Conservation (phyloP, 345 rosid genomes). For the Salix exigua region DNA sequence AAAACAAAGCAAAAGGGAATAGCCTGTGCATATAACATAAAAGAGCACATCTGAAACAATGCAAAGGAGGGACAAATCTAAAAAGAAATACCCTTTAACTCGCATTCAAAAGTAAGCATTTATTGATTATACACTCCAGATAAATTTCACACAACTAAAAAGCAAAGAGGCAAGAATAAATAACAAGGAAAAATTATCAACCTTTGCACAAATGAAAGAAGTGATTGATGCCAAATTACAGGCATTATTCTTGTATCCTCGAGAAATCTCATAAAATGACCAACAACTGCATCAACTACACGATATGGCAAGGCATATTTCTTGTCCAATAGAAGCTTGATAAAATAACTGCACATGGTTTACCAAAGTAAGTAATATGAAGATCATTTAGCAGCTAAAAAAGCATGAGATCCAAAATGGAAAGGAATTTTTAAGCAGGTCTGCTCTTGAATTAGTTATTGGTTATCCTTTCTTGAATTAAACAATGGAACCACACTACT, state of each 20-base stretch:
- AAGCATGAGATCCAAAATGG: neutral
- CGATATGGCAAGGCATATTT: slow-evolving; percentile 83
- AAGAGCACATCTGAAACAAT: neutral
- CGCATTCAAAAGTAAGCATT: neutral
- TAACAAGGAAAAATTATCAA: slow-evolving; percentile 18
- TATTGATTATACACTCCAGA: neutral
- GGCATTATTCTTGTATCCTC: slow-evolving; percentile 87
- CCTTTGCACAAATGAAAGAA: slow-evolving; percentile 90
- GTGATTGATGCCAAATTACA: slow-evolving; percentile 96
- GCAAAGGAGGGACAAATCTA: neutral
- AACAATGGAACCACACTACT: neutral
- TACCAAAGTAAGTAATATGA: neutral
- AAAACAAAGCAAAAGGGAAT: neutral
- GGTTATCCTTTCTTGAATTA: neutral
- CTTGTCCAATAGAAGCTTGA: slow-evolving; percentile 87
- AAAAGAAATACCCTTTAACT: neutral
- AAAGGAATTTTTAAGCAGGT: neutral
- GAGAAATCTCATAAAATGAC: slow-evolving; percentile 76
- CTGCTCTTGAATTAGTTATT: neutral
- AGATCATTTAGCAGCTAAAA: neutral
- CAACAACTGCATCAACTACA: slow-evolving; percentile 72
- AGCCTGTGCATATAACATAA: neutral
- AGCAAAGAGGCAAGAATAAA: neutral
- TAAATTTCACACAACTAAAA: neutral
- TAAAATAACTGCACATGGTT: slow-evolving; percentile 61